Conservation (phyloP, 345 rosid species). For the Heritiera fomes region DNA sequence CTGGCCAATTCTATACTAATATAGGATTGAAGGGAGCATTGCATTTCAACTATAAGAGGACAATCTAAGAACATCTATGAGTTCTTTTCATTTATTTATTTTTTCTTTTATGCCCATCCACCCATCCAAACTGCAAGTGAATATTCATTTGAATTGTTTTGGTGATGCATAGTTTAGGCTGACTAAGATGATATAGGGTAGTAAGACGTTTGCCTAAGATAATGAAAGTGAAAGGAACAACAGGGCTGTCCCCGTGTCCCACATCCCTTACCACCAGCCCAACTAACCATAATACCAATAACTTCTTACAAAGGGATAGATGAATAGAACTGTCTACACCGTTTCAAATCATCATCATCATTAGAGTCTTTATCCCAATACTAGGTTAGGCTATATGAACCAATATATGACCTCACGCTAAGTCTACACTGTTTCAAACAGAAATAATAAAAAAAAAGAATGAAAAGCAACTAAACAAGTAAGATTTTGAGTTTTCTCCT, state of each 20-base stretch:
- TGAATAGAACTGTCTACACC: neutral
- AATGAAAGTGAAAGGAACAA: neutral
- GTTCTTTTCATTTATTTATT: neutral
- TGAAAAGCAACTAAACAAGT: slow-evolving; percentile 1
- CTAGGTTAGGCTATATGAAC: no score
- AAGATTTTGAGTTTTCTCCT: slow-evolving; percentile 7
- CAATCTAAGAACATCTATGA: neutral
- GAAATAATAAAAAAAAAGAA: neutral
- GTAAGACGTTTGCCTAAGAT: neutral
- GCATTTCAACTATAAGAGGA: neutral
- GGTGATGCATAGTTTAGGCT: neutral
- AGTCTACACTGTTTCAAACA: neutral
- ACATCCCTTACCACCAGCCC: neutral
- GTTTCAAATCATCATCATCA: neutral
- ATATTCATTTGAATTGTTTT: neutral
- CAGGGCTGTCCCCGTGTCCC: neutral
- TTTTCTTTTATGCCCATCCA: neutral
- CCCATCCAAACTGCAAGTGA: neutral
- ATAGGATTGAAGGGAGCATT: neutral
- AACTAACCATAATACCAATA: neutral
- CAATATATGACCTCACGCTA: no score
- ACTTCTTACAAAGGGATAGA: no score
- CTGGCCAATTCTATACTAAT: neutral
- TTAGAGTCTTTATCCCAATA: no score
- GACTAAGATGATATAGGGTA: neutral